Percentiles rank a stretch among this genome's conserved stretches.
Conservation (phyloP, 2,329 filamentous ascomycete species). For the Penicillium corylophilum region DNA sequence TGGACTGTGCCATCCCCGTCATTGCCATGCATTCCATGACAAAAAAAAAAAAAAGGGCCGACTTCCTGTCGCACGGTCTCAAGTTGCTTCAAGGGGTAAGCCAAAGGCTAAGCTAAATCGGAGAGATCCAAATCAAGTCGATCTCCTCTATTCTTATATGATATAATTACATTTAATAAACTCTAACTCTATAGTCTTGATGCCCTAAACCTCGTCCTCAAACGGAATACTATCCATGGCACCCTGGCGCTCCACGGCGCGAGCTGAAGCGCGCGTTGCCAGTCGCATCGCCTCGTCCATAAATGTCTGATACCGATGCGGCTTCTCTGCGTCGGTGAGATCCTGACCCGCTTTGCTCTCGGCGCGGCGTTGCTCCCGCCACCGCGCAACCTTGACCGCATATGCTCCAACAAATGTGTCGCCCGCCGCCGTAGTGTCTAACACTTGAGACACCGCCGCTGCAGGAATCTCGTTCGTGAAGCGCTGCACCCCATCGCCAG, state of each 20-base stretch:
- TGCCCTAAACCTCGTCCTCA: constrained; percentile 43
- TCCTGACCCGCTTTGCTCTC: constrained; percentile 54
- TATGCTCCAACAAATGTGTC: constrained; percentile 94
- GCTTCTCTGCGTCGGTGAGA: constrained; percentile 34
- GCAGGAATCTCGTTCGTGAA: constrained; percentile 54
- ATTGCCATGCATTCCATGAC: constrained; percentile 4
- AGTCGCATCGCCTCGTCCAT: constrained; percentile 47
- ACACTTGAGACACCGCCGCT: constrained; percentile 67
- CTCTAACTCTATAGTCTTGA: not conserved
- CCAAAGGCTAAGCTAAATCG: constrained; percentile 1
- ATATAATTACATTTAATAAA: constrained; percentile 13
- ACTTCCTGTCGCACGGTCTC: not conserved
- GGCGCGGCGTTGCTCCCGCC: constrained; percentile 40
- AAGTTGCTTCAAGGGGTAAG: constrained; percentile 1
- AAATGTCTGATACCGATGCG: constrained; percentile 41
- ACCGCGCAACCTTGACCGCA: constrained; percentile 67
- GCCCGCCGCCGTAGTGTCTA: constrained; percentile 91
- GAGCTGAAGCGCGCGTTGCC: constrained; percentile 46
- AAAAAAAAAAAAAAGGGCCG: not conserved
- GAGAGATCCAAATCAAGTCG: not conserved
- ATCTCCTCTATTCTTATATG: constrained; percentile 3
- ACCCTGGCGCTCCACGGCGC: constrained; percentile 46
- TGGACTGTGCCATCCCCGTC: constrained; percentile 3
- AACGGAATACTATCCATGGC: constrained; percentile 52
- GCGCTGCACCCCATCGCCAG: constrained; percentile 29